These are phyloP conservation scores for Suhomyces guaymorum DNA, from an alignment of 1,139 yeast genomes.

Conservation along the genomic window DNA sequence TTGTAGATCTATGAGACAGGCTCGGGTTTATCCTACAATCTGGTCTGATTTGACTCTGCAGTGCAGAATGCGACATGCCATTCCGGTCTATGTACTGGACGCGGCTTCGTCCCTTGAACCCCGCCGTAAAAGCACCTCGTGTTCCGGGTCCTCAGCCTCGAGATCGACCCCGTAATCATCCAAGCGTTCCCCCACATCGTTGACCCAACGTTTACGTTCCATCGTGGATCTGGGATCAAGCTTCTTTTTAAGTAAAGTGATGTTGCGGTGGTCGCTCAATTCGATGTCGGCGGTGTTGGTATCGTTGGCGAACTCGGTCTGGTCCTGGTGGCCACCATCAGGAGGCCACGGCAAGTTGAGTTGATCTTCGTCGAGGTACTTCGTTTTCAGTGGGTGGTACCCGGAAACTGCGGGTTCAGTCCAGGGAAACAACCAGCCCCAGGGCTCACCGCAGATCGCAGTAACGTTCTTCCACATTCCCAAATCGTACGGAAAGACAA, in stretches of 20 bases:
- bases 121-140: constrained; percentile 5
- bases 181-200: constrained; percentile 78
- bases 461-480: constrained; percentile 57
- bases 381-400: constrained; percentile 55
- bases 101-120: no score
- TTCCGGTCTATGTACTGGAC: no score
- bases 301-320: constrained; percentile 19
- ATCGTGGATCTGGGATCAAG: constrained; percentile 24
- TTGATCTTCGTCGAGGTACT: constrained; percentile 56
- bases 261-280: constrained; percentile 12
- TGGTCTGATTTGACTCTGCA: no score
- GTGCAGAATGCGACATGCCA: no score
- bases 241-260: constrained; percentile 17
- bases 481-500: constrained; percentile 81
- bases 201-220: constrained; percentile 61
- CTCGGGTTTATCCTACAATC: no score
- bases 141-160: constrained; percentile 50
- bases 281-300: constrained; percentile 20
- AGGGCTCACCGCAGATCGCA: constrained; percentile 56
- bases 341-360: constrained; percentile 84
- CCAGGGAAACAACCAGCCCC: constrained; percentile 70
- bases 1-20: no score
- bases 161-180: constrained; percentile 87
- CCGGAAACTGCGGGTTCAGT: constrained; percentile 49
- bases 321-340: constrained; percentile 63